phyloP scores from a whole-genome alignment of 2,329 filamentous ascomycete genomes.

The Malbranchea cinnamomea region DNA sequence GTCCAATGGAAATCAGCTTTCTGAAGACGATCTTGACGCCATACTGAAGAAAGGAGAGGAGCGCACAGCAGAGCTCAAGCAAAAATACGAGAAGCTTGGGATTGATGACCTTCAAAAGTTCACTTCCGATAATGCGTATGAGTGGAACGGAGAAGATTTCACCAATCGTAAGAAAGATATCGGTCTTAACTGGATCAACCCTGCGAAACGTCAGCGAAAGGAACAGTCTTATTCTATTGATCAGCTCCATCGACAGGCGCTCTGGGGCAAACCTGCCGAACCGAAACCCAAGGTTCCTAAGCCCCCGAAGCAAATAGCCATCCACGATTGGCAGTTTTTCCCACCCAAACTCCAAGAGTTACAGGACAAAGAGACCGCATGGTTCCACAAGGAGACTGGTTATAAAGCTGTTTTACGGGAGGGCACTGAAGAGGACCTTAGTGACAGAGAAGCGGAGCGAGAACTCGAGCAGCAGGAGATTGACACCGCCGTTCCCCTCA shows the following conservation, averaged over 20 bases:
- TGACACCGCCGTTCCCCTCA: conserved; percentile 75
- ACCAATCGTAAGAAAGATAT: conserved; percentile 84
- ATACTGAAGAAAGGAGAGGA: conserved; percentile 78
- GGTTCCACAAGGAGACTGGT: conserved; percentile 86
- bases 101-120: conserved; percentile 97
- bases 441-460: conserved; percentile 74
- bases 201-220: conserved; percentile 93
- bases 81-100: conserved; percentile 90
- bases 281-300: conserved; percentile 90
- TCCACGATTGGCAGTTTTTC: conserved; percentile 98
- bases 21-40: conserved; percentile 78
- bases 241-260: conserved; percentile 88
- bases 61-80: conserved; percentile 76
- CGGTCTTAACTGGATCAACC: conserved; percentile 92
- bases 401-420: conserved; percentile 88
- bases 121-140: conserved; percentile 90
- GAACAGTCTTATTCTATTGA: conserved; percentile 98
- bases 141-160: conserved; percentile 98
- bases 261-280: conserved; percentile 65
- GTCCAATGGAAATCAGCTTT: conserved; percentile 47
- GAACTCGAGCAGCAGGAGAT: conserved; percentile 83
- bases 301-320: conserved; percentile 77
- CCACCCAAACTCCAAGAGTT: conserved; percentile 68
- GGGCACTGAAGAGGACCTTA: conserved; percentile 72
- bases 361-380: conserved; percentile 92